Conservation (phyloP, 805 yeast genomes). For the Myxozyma mucilagina region DNA sequence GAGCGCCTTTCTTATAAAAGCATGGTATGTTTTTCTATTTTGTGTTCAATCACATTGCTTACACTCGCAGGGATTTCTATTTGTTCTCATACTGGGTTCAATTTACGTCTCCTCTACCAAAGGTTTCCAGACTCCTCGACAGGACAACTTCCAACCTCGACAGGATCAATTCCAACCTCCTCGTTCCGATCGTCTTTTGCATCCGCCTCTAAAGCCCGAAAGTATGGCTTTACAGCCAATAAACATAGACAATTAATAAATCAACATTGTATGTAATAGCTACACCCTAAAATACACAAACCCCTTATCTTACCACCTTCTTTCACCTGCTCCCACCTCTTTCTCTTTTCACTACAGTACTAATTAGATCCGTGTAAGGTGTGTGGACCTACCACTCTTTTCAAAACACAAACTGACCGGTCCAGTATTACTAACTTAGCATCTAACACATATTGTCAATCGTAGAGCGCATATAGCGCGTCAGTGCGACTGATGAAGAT, state of each 20-base stretch:
- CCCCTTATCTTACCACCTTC: not conserved
- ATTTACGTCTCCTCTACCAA: slow-evolving; percentile 45
- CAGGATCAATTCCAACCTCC: not conserved
- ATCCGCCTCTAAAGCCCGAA: not conserved
- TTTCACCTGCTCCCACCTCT: not conserved
- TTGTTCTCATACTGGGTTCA: slow-evolving; percentile 52
- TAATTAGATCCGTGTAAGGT: too few species aligned
- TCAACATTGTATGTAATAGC: not conserved
- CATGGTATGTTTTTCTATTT: slow-evolving; percentile 40
- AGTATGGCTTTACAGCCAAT: not conserved
- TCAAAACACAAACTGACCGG: too few species aligned
- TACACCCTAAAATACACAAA: too few species aligned
- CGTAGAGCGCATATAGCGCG: not conserved
- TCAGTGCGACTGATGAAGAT: slow-evolving; percentile 22
- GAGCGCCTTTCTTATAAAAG: slow-evolving; percentile 72
- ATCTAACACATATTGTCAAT: not conserved
- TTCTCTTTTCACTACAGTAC: not conserved
- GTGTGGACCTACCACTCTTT: too few species aligned
- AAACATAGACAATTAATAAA: not conserved
- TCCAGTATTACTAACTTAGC: not conserved
- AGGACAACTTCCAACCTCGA: not conserved
- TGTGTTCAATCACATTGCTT: not conserved
- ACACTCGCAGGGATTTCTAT: slow-evolving; percentile 40
- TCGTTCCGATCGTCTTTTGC: not conserved
- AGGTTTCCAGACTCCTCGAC: slow-evolving; percentile 9